Evolutionary conservation across 2,329 filamentous ascomycete genomes (phyloP).

Genomic region (Karstenula rhodostoma): DNA sequence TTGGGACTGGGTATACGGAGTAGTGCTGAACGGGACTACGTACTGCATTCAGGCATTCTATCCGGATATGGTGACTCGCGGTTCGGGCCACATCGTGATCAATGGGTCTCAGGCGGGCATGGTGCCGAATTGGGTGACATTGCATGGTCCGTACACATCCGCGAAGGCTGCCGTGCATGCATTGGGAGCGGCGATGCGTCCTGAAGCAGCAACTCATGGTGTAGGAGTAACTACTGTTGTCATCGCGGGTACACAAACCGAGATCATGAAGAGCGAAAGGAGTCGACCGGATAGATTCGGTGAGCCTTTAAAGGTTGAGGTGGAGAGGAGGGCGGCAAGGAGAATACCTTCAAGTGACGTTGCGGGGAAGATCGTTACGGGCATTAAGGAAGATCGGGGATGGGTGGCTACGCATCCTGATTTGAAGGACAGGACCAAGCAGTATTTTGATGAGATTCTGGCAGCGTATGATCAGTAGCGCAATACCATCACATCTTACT

Average conservation of each 20-base stretch:
- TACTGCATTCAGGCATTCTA: slow-evolving; percentile 25
- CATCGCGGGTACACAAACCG: slow-evolving; percentile 24
- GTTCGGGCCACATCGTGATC: slow-evolving; percentile 22
- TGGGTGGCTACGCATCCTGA: slow-evolving; percentile 29
- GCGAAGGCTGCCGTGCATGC: slow-evolving; percentile 27
- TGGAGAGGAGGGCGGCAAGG: slow-evolving; percentile 22
- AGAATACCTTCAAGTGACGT: slow-evolving; percentile 21
- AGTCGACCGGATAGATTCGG: slow-evolving; percentile 25
- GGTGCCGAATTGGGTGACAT: slow-evolving; percentile 25
- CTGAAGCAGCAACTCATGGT: slow-evolving; percentile 23
- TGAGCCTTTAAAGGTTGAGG: slow-evolving; percentile 15
- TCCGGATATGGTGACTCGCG: slow-evolving; percentile 22
- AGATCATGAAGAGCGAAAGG: slow-evolving; percentile 26
- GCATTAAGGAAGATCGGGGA: slow-evolving; percentile 22
- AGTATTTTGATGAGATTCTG: slow-evolving; percentile 27
- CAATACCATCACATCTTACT: background rate
- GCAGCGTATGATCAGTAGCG: slow-evolving; percentile 25
- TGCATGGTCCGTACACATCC: slow-evolving; percentile 26
- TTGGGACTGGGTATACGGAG: slow-evolving; percentile 27
- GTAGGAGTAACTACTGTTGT: slow-evolving; percentile 24
- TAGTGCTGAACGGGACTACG: slow-evolving; percentile 20
- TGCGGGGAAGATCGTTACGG: slow-evolving; percentile 21
- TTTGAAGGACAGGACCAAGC: slow-evolving; percentile 24
- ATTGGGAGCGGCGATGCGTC: slow-evolving; percentile 20
- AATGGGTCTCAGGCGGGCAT: slow-evolving; percentile 24